Evolutionary conservation across 345 rosid genomes (phyloP), one percentile per base, ranked within the genome.

Genomic region (Carallia pectinifolia): DNA sequence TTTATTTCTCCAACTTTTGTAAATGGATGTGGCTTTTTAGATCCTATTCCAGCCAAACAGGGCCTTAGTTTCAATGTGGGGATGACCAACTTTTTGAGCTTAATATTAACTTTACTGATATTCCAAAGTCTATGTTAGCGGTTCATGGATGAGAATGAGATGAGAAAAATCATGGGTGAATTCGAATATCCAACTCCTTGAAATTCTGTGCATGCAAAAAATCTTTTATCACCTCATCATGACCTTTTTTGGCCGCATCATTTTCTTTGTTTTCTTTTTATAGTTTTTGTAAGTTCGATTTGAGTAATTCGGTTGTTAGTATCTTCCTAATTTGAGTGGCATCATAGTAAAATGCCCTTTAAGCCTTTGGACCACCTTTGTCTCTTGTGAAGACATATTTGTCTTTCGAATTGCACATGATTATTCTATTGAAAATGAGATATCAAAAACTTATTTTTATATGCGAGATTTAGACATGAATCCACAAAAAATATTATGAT

Each of bases 1-100:
- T 62, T 52, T 56, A 29, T 61, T 54, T 48, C 12, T 65, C 59
- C 63, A 38, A 23, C 58, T 69, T 75, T 67, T 76, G 75, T 77
- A 79, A 77, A 84, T 79, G 83, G 75, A 79, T 50, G 52, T 71
- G 75, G 77, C 77, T 81, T 79, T 81, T 65, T 60, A 72, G 72
- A 79, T 79, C 81, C 78, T 70, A 9, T 61, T 23, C 5, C 50
- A 73, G 73, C 84, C 79, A 71, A 77, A 76, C 74, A 36, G 40
- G 23, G 75, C 70, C 68, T 53, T 37, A 27, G 48, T 77, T 66
- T 40, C 30, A 18, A 6, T 12, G 38, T 50, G 68, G 70, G 65
- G 44, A 66, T 19, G 38, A 7, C 50, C 50, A 3, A 44, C 50
- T 44, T 65, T 30, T 3, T 34, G 18, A 39, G n/a, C 38, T 47